These are phyloP conservation scores for Blechomonas ayalai DNA, from an alignment of 208 protist species.

Conservation along the genomic window DNA sequence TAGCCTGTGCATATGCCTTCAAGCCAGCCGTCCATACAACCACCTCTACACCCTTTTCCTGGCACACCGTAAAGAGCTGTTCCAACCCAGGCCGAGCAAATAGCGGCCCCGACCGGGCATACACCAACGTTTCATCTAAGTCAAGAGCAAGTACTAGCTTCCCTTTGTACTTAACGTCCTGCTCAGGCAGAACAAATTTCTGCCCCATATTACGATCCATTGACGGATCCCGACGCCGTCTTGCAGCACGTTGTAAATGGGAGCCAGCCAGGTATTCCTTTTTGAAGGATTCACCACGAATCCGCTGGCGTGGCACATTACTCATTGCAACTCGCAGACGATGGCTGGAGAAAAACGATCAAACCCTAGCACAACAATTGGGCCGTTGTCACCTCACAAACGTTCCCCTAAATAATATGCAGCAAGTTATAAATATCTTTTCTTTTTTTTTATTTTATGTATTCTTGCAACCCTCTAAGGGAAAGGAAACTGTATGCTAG, in stretches of 20 bases:
- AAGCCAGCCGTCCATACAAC: slow-evolving; percentile 91
- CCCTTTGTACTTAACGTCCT: slow-evolving; percentile 59
- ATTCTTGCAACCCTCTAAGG: too few relatives aligned
- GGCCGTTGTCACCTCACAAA: too few relatives aligned
- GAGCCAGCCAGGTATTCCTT: too few relatives aligned
- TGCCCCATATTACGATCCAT: slow-evolving; percentile 81
- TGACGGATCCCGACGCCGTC: slow-evolving; percentile 78
- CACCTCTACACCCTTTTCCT: slow-evolving; percentile 79
- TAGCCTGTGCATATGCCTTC: slow-evolving; percentile 88
- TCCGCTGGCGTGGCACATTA: slow-evolving; percentile 69
- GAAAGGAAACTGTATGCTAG: too few relatives aligned
- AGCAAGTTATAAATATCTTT: too few relatives aligned
- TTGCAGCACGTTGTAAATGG: slow-evolving; percentile 64
- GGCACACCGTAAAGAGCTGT: slow-evolving; percentile 84
- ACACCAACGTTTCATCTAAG: slow-evolving; percentile 89
- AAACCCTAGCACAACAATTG: too few relatives aligned
- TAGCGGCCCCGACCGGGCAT: slow-evolving; percentile 78
- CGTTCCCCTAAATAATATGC: too few relatives aligned
- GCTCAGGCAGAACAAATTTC: slow-evolving; percentile 70
- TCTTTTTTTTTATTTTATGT: too few relatives aligned
- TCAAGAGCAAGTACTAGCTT: slow-evolving; percentile 88
- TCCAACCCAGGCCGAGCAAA: slow-evolving; percentile 83
- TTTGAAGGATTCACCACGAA: slow-evolving; percentile 89
- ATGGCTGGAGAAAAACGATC: too few relatives aligned
- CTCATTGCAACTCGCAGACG: too few relatives aligned